Evolutionary conservation across 257 asterid genomes (phyloP).

Genomic region (Rhazya stricta): DNA sequence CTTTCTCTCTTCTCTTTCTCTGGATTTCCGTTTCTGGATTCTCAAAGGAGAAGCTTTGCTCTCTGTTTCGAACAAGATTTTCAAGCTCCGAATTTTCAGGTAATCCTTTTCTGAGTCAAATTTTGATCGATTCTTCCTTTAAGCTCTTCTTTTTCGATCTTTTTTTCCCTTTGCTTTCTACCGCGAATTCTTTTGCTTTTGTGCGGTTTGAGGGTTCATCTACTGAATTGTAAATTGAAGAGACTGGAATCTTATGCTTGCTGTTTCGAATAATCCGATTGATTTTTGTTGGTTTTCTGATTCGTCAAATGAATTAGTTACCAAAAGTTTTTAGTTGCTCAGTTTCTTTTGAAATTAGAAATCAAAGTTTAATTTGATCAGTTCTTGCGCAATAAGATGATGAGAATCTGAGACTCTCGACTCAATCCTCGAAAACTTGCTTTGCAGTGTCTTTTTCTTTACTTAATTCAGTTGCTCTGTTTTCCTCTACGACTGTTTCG

Average conservation of each 20-base stretch:
- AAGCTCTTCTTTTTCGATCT: background rate
- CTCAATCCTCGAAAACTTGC: background rate
- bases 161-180: background rate
- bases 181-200: background rate
- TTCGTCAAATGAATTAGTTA: background rate
- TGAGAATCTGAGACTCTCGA: background rate
- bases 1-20: background rate
- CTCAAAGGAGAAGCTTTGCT: background rate
- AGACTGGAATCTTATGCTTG: background rate
- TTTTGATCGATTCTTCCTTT: background rate
- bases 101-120: background rate
- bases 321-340: background rate
- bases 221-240: background rate
- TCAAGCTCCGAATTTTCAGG: constrained; percentile 7
- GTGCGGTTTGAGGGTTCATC: background rate
- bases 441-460: background rate
- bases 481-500: background rate
- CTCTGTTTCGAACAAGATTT: background rate
- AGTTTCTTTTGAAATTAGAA: background rate
- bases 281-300: constrained; percentile 7
- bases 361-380: background rate
- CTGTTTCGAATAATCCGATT: background rate
- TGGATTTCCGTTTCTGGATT: background rate
- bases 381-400: background rate
- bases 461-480: constrained; percentile 4